Base-by-base conservation (phyloP, 257 asterid species). In the Leptodermis oblonga region DNA sequence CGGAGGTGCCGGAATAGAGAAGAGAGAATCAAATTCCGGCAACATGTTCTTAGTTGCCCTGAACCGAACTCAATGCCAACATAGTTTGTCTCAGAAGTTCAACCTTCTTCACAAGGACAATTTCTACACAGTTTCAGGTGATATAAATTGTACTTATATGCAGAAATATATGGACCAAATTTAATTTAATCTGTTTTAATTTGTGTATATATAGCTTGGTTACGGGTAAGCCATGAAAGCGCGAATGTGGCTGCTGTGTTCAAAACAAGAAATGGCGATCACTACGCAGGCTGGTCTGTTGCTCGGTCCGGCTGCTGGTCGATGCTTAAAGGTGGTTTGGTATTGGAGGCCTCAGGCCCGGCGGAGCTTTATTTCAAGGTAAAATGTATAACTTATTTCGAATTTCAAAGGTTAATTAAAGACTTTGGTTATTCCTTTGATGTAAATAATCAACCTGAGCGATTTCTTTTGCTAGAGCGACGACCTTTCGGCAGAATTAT, bases 41-140 rank as follows among this genome's bases (percentile, higher is more conserved):
- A 88, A 86, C 64, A 75, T 69, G 10, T 86, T 70, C 73, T 77
- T 88, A 26, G 80, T 80, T 52, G 85, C 84, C 12, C 67, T 73
- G 22, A 55, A 70, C 4, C 78, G 93, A 72, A 79, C 60, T 4
- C 49, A 25, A 30, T 7, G 84, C 0, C 73, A 18, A 54, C 71
- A 80, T 51, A 80, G 83, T 63, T 73, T 87, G 20, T 26, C 88
- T 2, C 95, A 87, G 26, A 66, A 3, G 7, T 80, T 86, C 43
- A 0, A 76, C 39, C 17, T 84, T 39, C 83, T n/a, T n/a, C n/a
- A 83, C 6, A 77, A 77, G 43, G 82, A 71, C 8, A 86, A 74
- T 55, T 75, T 87, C 18, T 87, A 90, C 65, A 80, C 85, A 10
- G 80, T 90, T 56, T 87, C 95, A 1, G 95, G 96, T 86, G 80